Evolutionary conservation across 441 rosid species (phyloP), one percentile per base, ranked within the genome.

Genomic region (Syzygium malaccense): DNA sequence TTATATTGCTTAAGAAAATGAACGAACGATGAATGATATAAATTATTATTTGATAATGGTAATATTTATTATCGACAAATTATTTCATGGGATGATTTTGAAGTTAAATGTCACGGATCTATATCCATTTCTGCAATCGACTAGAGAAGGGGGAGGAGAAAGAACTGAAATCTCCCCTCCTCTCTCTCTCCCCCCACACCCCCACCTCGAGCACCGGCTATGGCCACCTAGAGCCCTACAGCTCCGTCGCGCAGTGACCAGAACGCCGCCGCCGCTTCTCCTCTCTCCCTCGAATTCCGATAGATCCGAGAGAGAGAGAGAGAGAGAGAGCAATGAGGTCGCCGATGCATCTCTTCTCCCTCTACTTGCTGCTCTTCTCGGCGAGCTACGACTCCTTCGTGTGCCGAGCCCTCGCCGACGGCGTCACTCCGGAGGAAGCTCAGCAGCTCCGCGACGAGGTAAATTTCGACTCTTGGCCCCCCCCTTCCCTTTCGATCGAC

Each of bases 401-500:
- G 25, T 88, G 37, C 89, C 87, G 54, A 90, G 90, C 92, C 88
- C 56, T 91, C 28, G 96, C 97, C 9, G 97, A 96, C 86, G 94
- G 94, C 88, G 99, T 98, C 93, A 94, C 95, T 85, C 90, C 93
- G 71, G 92, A 90, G 56, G 99, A 98, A 95, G 99, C 99, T 91
- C 95, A 90, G 88, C 95, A 89, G 85, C 98, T 98, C 86, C 95
- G 99, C 48, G 98, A 98, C 91, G 99, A 97, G 99, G 99, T 98
- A 90, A 58, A 37, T 33, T 85, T 41, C 37, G 14, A n/a, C 8
- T 7, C 8, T 83, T 37, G 1, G 30, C 25, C 75, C 54, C 13
- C 19, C 37, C 23, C 25, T 53, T 54, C 37, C 23, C 25, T 53
- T 54, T 4, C 26, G 20, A 26, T 75, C 2, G 78, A 85, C 51